Conservation (phyloP, 768 basidiomycete species). For the Naematelia aurantialba region DNA sequence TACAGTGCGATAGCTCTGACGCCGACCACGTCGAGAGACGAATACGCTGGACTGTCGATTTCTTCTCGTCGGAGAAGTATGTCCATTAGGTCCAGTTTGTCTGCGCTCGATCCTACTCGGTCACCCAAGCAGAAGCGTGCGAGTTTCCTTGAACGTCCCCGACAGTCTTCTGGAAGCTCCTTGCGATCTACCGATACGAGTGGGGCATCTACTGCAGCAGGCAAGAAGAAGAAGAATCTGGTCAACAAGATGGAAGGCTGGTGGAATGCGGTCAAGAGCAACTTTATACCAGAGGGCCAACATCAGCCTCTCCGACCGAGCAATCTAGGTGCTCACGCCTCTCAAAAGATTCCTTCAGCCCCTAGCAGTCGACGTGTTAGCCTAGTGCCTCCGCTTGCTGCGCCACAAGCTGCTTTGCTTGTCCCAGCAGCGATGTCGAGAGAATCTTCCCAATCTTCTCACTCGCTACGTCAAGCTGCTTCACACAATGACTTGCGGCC, state of each 20-base stretch:
- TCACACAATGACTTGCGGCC: constrained; percentile 35
- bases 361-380: constrained; percentile 38
- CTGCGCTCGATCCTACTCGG: constrained; percentile 28
- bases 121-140: constrained; percentile 25
- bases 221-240: constrained; percentile 40
- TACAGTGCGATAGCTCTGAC: constrained; percentile 31
- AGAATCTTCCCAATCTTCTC: constrained; percentile 16
- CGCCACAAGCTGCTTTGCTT: constrained; percentile 16
- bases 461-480: constrained; percentile 27
- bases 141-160: constrained; percentile 31
- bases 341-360: constrained; percentile 36
- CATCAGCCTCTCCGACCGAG: constrained; percentile 14
- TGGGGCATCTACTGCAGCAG: constrained; percentile 8
- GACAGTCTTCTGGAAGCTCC: constrained; percentile 35
- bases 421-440: constrained; percentile 21
- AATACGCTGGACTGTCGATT: constrained; percentile 6
- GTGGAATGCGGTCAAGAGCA: constrained; percentile 51
- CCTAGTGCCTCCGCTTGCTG: constrained; percentile 13
- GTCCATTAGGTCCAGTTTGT: constrained; percentile 32
- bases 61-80: constrained; percentile 21
- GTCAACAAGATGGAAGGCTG: constrained; percentile 51
- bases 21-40: constrained; percentile 35
- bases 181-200: constrained; percentile 24
- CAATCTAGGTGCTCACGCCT: constrained; percentile 14
- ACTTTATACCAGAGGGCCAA: constrained; percentile 38